These are phyloP conservation scores for Sphaerulina vaccinii DNA, from an alignment of 2,329 filamentous ascomycete species.

Conservation along the genomic window DNA sequence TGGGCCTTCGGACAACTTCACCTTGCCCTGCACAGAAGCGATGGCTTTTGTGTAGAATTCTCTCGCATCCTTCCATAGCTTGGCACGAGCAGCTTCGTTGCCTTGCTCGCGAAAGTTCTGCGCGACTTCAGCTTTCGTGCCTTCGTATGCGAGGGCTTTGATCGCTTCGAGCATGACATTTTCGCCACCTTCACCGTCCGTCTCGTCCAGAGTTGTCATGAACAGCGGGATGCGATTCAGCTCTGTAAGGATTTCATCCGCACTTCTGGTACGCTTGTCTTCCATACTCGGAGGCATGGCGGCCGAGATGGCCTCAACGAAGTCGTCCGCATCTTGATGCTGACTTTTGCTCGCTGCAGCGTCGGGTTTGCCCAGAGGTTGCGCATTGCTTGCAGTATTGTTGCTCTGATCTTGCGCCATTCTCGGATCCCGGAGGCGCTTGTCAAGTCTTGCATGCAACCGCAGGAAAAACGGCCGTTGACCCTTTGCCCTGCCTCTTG, in stretches of 20 bases:
- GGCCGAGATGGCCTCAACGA: constrained; percentile 35
- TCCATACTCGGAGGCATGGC: constrained; percentile 60
- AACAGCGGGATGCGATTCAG: constrained; percentile 79
- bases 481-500: constrained; percentile 17
- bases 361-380: too few relatives aligned
- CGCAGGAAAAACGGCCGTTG: background rate
- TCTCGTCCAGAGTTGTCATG: constrained; percentile 82
- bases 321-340: constrained; percentile 18
- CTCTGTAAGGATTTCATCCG: constrained; percentile 61
- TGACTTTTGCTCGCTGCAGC: constrained; percentile 1
- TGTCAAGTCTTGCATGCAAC: constrained; percentile 7
- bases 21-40: constrained; percentile 54
- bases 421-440: constrained; percentile 12
- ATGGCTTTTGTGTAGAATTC: constrained; percentile 93
- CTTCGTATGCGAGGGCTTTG: constrained; percentile 88
- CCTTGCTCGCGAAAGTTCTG: constrained; percentile 85
- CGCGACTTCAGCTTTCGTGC: constrained; percentile 78
- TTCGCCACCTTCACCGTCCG: constrained; percentile 58
- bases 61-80: constrained; percentile 76
- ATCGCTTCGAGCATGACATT: constrained; percentile 84
- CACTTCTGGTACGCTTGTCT: constrained; percentile 55
- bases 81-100: constrained; percentile 78
- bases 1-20: constrained; percentile 22
- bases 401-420: constrained; percentile 16
- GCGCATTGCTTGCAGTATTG: background rate